phyloP scores from a whole-genome alignment of 495 filamentous ascomycete species.

The Aspergillus kassunensis region DNA sequence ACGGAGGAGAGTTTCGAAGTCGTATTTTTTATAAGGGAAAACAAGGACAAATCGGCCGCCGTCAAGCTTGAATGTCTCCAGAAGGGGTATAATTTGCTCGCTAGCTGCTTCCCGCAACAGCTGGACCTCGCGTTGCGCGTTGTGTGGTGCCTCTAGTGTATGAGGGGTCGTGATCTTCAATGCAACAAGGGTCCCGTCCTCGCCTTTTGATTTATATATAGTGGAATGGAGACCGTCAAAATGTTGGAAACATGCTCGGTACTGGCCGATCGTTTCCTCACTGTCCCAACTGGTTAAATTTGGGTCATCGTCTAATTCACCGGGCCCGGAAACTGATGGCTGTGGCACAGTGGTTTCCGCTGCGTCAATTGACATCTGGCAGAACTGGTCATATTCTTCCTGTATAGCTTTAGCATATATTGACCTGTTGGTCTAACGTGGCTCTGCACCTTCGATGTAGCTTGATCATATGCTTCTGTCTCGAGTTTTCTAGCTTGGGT shows the following conservation, averaged over 20 bases:
- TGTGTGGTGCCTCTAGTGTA: slow-evolving; percentile 70
- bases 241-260: slow-evolving; percentile 64
- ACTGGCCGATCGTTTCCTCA: slow-evolving; percentile 65
- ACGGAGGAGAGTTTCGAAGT: slow-evolving; percentile 61
- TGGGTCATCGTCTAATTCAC: slow-evolving; percentile 13
- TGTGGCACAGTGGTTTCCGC: slow-evolving; percentile 21
- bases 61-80: slow-evolving; percentile 67
- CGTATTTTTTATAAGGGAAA: slow-evolving; percentile 78
- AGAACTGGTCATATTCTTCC: slow-evolving; percentile 47
- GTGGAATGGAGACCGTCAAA: slow-evolving; percentile 75
- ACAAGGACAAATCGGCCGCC: slow-evolving; percentile 68
- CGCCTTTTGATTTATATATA: slow-evolving; percentile 60
- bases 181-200: slow-evolving; percentile 52
- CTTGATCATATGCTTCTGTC: slow-evolving; percentile 37
- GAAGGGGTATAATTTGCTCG: slow-evolving; percentile 59
- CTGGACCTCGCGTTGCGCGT: slow-evolving; percentile 70
- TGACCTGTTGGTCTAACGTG: not conserved
- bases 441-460: slow-evolving; percentile 33
- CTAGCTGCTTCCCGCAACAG: slow-evolving; percentile 54
- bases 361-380: slow-evolving; percentile 39
- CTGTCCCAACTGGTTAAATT: slow-evolving; percentile 15
- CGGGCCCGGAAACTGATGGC: slow-evolving; percentile 13
- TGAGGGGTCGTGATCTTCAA: slow-evolving; percentile 83
- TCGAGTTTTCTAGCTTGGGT: slow-evolving; percentile 37
- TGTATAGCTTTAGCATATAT: slow-evolving; percentile 17